Conservation (phyloP, 2,329 filamentous ascomycete genomes). For the Claviceps capensis region DNA sequence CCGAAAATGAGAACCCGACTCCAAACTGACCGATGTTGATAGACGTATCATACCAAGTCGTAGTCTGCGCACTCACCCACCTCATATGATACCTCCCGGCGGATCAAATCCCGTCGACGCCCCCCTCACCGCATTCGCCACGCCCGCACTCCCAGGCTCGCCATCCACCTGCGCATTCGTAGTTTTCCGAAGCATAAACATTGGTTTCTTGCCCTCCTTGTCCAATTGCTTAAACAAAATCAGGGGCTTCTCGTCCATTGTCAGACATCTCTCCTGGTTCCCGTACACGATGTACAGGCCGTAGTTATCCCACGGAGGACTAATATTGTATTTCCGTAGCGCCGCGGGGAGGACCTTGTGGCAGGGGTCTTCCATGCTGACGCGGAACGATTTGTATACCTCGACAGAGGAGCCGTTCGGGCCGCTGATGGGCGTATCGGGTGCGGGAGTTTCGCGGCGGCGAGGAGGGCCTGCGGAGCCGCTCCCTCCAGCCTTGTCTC, state of each 20-base stretch:
- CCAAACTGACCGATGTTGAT: no score
- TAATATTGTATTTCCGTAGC: constrained; percentile 96
- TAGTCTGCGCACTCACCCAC: background rate
- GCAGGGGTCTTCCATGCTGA: constrained; percentile 95
- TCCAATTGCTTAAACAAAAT: constrained; percentile 96
- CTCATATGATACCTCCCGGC: constrained; percentile 45
- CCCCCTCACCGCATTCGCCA: constrained; percentile 31
- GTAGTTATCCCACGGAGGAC: constrained; percentile 94
- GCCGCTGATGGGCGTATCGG: constrained; percentile 47
- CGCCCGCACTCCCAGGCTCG: constrained; percentile 39
- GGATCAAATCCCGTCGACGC: constrained; percentile 38
- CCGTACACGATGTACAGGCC: constrained; percentile 97
- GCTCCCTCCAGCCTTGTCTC: constrained; percentile 15
- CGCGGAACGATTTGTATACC: constrained; percentile 97
- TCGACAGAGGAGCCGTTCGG: constrained; percentile 56
- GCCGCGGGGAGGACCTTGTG: constrained; percentile 93
- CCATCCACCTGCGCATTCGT: constrained; percentile 40
- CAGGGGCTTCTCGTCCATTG: constrained; percentile 81
- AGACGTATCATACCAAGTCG: no score
- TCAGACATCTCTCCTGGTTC: constrained; percentile 91
- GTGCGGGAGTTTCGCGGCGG: constrained; percentile 46
- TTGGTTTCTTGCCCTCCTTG: constrained; percentile 92
- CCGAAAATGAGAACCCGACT: no score
- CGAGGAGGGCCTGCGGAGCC: constrained; percentile 29
- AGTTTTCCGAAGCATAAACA: constrained; percentile 88